These are phyloP conservation scores for Excoecaria cochinchinensis DNA, from an alignment of 345 rosid genomes.

Conservation along the genomic window DNA sequence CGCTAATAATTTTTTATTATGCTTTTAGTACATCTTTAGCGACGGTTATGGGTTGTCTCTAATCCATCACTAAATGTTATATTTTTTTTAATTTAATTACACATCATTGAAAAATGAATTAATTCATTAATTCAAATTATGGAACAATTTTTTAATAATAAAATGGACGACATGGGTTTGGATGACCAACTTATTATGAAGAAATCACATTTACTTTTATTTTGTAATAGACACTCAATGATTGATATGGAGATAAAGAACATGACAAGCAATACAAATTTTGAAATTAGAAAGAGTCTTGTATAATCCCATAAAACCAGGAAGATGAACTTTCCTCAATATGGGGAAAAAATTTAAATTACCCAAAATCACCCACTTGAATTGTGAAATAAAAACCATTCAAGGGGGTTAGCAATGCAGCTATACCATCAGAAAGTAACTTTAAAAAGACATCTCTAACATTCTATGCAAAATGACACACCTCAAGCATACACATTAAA, in stretches of 20 bases:
- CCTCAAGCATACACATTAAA: slow-evolving; percentile 16
- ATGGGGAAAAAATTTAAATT: background rate
- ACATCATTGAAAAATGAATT: no score
- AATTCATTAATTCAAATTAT: no score
- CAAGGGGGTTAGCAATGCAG: slow-evolving; percentile 7
- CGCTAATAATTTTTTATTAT: no score
- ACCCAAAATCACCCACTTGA: slow-evolving; percentile 18
- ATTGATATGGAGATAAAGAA: background rate
- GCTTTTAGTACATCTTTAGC: no score
- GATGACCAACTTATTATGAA: no score
- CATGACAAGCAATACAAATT: background rate
- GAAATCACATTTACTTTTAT: no score
- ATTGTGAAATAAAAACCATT: slow-evolving; percentile 19
- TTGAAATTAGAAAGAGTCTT: background rate
- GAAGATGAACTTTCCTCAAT: background rate
- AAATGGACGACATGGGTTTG: no score
- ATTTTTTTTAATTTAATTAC: no score
- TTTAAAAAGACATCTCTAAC: slow-evolving; percentile 22
- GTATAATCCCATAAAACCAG: background rate
- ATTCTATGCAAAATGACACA: slow-evolving; percentile 15
- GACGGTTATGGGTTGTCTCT: no score
- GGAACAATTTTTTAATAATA: no score
- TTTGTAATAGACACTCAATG: no score
- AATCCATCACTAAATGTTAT: no score
- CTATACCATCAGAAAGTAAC: slow-evolving; percentile 12